Evolutionary conservation across 345 rosid species (phyloP), one percentile per base, ranked within the genome.

Genomic region (Eucalyptus albens): DNA sequence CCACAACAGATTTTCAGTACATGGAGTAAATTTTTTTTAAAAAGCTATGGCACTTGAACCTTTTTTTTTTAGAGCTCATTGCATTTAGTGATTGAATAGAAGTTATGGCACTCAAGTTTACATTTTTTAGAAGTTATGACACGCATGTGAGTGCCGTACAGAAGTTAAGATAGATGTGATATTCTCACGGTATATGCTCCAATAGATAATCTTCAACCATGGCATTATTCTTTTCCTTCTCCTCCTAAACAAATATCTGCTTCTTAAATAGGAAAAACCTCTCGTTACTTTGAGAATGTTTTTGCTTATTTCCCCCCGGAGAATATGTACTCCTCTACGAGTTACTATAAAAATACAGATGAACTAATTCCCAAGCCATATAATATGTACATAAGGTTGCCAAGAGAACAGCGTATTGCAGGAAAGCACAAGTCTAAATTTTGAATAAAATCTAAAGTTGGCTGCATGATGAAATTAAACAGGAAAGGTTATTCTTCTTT

Each of bases 1-100:
- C n/a, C 31, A 60, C 2, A 0, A 1, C 2, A 56, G 6, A 56
- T 56, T 56, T 22, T 10, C 0, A 0, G 6, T 56, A 56, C 27
- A 56, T 22, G 0, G 27, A 22, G 0, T 56, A 56, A 22, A 56
- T 4, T 12, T 9, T 56, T 56, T 8, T 22, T 56, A 2, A 55
- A 55, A 56, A 56, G 62, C 3, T 22, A 9, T 9, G 27, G 3
- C 11, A 22, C 62, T 55, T 5, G 1, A 56, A 22, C 12, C 0
- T 22, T 22, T 51, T 15, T 50, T 51, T 51, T 1, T 45, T 9
- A 3, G 27, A 56, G 4, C 27, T 56, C 62, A 9, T 56, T 22
- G 62, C 62, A 56, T 9, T 56, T 56, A 56, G 62, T 56, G 62
- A 22, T 56, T 2, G 62, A 56, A 56, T 9, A 22, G 0, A 56